Evolutionary conservation across 192 early-diverging fungal genomes (phyloP).

Genomic region (Diversispora eburnea): DNA sequence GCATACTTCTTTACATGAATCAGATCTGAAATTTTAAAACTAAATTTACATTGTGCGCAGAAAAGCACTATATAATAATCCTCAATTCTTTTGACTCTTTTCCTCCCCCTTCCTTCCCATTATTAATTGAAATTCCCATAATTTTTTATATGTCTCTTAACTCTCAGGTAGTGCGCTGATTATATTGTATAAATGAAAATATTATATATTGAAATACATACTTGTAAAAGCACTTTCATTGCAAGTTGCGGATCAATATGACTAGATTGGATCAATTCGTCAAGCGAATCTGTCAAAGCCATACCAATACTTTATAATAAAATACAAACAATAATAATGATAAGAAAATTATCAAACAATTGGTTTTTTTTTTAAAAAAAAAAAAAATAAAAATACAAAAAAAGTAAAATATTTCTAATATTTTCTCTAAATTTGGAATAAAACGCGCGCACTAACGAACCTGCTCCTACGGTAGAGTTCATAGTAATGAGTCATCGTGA

Average conservation of each 20-base stretch:
- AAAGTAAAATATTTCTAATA: constrained; percentile 5
- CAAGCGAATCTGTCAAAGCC: constrained; percentile 93
- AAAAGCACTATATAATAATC: too few relatives aligned
- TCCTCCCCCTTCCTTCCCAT: too few relatives aligned
- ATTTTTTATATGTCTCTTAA: too few relatives aligned
- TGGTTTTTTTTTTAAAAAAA: background rate
- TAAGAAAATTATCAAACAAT: too few relatives aligned
- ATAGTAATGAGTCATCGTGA: constrained; percentile 56
- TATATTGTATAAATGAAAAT: background rate
- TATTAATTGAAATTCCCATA: too few relatives aligned
- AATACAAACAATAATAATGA: background rate
- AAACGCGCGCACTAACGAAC: constrained; percentile 26
- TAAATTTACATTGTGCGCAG: too few relatives aligned
- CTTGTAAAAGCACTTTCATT: constrained; percentile 85
- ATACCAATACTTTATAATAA: constrained; percentile 64
- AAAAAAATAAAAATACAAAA: background rate
- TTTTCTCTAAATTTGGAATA: background rate
- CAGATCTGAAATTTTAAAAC: too few relatives aligned
- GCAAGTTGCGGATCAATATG: constrained; percentile 91
- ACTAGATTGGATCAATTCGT: constrained; percentile 87
- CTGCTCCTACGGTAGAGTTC: constrained; percentile 70
- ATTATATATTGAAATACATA: constrained; percentile 31
- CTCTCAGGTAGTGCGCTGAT: too few relatives aligned
- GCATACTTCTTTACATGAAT: background rate
- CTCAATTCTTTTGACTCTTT: too few relatives aligned